Evolutionary conservation across 2,329 filamentous ascomycete genomes (phyloP).

Genomic region (Endocalyx cinctus): DNA sequence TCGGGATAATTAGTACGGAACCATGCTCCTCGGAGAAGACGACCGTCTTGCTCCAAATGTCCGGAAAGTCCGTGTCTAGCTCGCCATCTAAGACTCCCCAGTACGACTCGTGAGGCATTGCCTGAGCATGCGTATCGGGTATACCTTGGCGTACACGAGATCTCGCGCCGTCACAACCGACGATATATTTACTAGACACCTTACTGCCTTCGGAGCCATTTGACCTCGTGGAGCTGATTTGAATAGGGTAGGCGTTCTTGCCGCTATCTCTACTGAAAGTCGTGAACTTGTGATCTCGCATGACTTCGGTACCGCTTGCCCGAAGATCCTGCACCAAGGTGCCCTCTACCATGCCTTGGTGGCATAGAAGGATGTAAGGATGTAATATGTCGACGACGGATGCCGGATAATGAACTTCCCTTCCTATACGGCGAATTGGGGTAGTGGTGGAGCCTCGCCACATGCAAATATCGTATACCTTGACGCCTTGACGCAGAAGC

Average conservation of each 20-base stretch:
- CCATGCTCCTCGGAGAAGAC: constrained; percentile 63
- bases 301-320: constrained; percentile 58
- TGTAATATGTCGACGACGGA: constrained; percentile 47
- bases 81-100: constrained; percentile 72
- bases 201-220: too few species aligned
- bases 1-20: constrained; percentile 68
- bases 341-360: constrained; percentile 73
- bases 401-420: constrained; percentile 65
- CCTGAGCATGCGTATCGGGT: constrained; percentile 35
- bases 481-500: constrained; percentile 61
- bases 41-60: constrained; percentile 70
- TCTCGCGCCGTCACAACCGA: constrained; percentile 71
- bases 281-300: constrained; percentile 60
- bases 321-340: constrained; percentile 65
- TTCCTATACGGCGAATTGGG: constrained; percentile 54
- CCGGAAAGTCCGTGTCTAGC: constrained; percentile 67
- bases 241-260: too few species aligned
- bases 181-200: constrained; percentile 53
- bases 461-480: constrained; percentile 70
- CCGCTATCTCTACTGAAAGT: too few species aligned
- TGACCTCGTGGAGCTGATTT: too few species aligned
- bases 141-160: constrained; percentile 66
- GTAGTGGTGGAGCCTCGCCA: constrained; percentile 54
- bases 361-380: constrained; percentile 55
- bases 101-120: constrained; percentile 28